Conservation (phyloP, 768 basidiomycete species). For the Clitopilus passeckerianus region DNA sequence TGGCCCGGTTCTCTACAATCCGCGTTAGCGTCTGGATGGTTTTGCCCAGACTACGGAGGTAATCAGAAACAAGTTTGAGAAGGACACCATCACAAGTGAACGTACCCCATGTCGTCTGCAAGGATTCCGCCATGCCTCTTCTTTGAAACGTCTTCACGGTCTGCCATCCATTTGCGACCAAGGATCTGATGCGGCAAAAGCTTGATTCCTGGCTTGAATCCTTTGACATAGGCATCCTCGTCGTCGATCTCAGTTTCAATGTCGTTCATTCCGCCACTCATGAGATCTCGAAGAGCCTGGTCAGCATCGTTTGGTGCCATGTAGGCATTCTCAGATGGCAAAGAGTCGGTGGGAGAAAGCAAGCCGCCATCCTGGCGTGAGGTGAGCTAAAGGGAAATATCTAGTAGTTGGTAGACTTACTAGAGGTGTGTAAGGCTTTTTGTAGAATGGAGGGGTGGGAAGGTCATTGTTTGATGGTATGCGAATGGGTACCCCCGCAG, state of each 20-base stretch:
- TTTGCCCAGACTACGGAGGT: slow-evolving; percentile 60
- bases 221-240: slow-evolving; percentile 67
- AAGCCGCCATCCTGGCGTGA: slow-evolving; percentile 19
- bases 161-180: slow-evolving; percentile 83
- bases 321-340: slow-evolving; percentile 6
- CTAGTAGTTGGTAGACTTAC: slow-evolving; percentile 9
- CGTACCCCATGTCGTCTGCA: slow-evolving; percentile 87
- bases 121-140: slow-evolving; percentile 85
- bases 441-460: slow-evolving; percentile 6
- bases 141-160: slow-evolving; percentile 61
- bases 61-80: slow-evolving; percentile 4
- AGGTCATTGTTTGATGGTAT: slow-evolving; percentile 28
- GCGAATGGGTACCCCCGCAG: slow-evolving; percentile 19
- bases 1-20: slow-evolving; percentile 78
- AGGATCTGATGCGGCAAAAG: slow-evolving; percentile 87
- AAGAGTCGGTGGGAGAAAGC: background rate
- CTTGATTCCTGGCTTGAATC: slow-evolving; percentile 64
- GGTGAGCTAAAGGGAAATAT: slow-evolving; percentile 27
- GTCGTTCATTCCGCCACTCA: slow-evolving; percentile 63
- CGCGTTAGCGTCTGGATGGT: slow-evolving; percentile 89
- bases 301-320: slow-evolving; percentile 59
- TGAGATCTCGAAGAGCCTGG: slow-evolving; percentile 71
- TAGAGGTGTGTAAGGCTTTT: background rate
- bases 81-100: background rate
- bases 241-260: slow-evolving; percentile 53